phyloP scores from a whole-genome alignment of 305 asterid genomes.

The Nicotiana rustica region DNA sequence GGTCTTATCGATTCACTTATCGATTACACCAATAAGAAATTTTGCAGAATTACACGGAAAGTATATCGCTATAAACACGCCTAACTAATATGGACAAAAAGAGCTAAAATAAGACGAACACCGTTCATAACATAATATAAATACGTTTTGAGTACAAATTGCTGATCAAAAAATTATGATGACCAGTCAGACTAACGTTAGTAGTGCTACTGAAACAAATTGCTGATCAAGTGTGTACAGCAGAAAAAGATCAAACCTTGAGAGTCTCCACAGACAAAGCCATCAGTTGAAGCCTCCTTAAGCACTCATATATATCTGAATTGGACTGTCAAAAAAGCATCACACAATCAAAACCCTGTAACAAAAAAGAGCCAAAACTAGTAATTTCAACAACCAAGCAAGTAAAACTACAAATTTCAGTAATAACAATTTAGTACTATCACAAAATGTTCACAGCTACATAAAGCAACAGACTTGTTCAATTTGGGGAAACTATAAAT shows the following conservation, averaged over 20 bases:
- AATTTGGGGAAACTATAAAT: background rate
- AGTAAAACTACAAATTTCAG: too few species aligned
- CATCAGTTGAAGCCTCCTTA: constrained; percentile 82
- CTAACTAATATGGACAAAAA: too few species aligned
- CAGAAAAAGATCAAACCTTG: constrained; percentile 57
- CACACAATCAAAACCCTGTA: constrained; percentile 38
- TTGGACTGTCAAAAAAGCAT: constrained; percentile 60
- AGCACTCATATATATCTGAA: constrained; percentile 56
- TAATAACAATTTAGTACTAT: background rate
- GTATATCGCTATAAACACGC: too few species aligned
- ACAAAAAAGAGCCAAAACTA: background rate
- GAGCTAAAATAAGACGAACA: too few species aligned
- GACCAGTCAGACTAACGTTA: background rate
- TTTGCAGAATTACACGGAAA: too few species aligned
- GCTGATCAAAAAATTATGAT: background rate
- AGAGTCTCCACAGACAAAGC: constrained; percentile 34
- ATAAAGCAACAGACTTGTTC: background rate
- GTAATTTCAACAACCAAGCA: background rate
- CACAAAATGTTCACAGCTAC: background rate
- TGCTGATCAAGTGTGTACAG: constrained; percentile 18
- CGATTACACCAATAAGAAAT: too few species aligned
- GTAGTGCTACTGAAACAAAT: background rate
- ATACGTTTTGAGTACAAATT: background rate
- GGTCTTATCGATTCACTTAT: too few species aligned
- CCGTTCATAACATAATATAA: background rate